Evolutionary conservation across 2,329 filamentous ascomycete genomes (phyloP).

Genomic region (Alternaria burnsii): DNA sequence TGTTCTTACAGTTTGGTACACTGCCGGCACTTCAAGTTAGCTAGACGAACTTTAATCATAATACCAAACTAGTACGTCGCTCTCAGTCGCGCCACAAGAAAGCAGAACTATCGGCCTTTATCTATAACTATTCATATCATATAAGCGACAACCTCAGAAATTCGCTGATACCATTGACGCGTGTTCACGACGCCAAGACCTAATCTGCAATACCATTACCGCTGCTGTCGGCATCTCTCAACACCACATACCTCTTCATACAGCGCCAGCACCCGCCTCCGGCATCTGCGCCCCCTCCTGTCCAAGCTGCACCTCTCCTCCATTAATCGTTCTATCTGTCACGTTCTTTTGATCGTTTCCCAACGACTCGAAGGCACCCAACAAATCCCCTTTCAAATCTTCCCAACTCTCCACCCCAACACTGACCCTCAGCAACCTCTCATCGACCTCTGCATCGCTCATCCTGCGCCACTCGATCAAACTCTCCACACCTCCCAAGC

Average conservation of each 20-base stretch:
- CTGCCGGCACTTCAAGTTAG: not conserved
- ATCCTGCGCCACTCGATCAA: slow-evolving; percentile 96
- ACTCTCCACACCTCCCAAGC: slow-evolving; percentile 91
- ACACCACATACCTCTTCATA: slow-evolving; percentile 12
- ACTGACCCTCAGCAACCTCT: slow-evolving; percentile 78
- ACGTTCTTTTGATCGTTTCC: slow-evolving; percentile 7
- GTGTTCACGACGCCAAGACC: too few relatives aligned
- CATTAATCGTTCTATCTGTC: not conserved
- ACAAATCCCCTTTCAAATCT: slow-evolving; percentile 80
- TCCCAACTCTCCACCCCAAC: slow-evolving; percentile 87
- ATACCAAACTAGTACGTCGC: not conserved
- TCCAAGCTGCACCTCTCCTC: slow-evolving; percentile 32
- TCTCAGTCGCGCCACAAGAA: not conserved
- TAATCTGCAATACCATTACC: not conserved
- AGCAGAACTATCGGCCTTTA: not conserved
- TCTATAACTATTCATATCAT: too few relatives aligned
- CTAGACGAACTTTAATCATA: not conserved
- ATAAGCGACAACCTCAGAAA: too few relatives aligned
- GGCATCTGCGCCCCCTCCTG: slow-evolving; percentile 30
- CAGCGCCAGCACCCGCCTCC: slow-evolving; percentile 27
- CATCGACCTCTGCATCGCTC: slow-evolving; percentile 78
- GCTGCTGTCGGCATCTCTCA: not conserved
- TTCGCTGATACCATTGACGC: too few relatives aligned
- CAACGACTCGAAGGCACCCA: slow-evolving; percentile 38
- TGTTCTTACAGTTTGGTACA: not conserved